Conservation (phyloP, 2,329 filamentous ascomycete genomes). For the Exserohilum turcica region DNA sequence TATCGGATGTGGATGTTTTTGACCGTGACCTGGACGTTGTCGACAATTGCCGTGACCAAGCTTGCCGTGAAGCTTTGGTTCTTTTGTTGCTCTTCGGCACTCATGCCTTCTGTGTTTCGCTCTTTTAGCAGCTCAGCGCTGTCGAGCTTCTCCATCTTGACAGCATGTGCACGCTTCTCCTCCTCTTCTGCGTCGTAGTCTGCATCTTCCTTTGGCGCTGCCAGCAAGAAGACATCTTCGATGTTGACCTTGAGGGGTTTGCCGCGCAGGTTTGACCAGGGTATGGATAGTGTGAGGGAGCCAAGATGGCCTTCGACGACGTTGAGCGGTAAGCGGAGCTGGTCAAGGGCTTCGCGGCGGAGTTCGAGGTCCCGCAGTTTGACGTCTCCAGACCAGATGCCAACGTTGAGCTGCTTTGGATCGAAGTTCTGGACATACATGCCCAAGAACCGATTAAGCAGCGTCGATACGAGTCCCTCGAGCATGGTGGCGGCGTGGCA, state of each 20-base stretch:
- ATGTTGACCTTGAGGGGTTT: slow-evolving; percentile 95
- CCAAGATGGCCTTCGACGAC: slow-evolving; percentile 95
- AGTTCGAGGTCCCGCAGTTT: slow-evolving; percentile 92
- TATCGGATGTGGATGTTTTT: slow-evolving; percentile 99
- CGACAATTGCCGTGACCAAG: slow-evolving; percentile 92
- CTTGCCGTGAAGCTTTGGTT: slow-evolving; percentile 98
- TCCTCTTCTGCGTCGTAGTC: slow-evolving; percentile 94
- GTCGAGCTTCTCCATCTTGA: slow-evolving; percentile 99
- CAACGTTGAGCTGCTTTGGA: slow-evolving; percentile 94
- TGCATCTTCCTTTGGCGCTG: slow-evolving; percentile 92
- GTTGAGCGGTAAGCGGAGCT: slow-evolving; percentile 94
- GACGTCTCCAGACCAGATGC: slow-evolving; percentile 98
- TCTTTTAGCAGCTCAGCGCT: slow-evolving; percentile 95
- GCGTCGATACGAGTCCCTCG: slow-evolving; percentile 92
- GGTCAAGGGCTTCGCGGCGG: slow-evolving; percentile 91
- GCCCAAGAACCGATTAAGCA: slow-evolving; percentile 98
- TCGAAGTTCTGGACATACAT: slow-evolving; percentile 99
- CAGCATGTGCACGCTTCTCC: slow-evolving; percentile 78
- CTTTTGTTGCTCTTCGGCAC: slow-evolving; percentile 92
- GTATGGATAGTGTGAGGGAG: slow-evolving; percentile 87
- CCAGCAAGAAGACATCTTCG: slow-evolving; percentile 94
- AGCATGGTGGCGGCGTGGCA: slow-evolving; percentile 73
- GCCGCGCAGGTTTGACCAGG: slow-evolving; percentile 94
- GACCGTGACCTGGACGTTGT: slow-evolving; percentile 96
- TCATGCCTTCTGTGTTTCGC: slow-evolving; percentile 88